Percentiles rank a stretch among this genome's conserved stretches.
phyloP scores from a whole-genome alignment of 345 rosid genomes.

The Viola odorata region DNA sequence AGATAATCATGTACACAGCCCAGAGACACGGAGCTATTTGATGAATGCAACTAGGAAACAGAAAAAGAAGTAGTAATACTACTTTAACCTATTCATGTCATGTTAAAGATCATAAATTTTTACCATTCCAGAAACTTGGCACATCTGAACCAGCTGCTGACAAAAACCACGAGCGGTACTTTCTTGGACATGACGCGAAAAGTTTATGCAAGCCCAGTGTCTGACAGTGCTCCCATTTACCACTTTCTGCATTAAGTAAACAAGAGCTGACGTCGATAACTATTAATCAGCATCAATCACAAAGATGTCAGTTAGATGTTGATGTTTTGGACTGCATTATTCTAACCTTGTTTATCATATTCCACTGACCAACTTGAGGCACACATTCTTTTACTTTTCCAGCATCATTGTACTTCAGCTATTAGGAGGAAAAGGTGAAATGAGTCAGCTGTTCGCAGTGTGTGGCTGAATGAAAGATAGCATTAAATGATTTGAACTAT shows the following conservation, averaged over 20 bases:
- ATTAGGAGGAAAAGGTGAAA: not conserved
- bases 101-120: not conserved
- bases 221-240: constrained; percentile 37
- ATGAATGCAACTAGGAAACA: not conserved
- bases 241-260: constrained; percentile 31
- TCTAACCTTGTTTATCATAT: constrained; percentile 44
- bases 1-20: not conserved
- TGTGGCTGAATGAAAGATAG: not conserved
- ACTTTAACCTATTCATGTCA: not conserved
- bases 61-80: no score
- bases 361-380: constrained; percentile 48
- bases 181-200: constrained; percentile 30
- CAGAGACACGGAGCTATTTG: not conserved
- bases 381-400: constrained; percentile 34
- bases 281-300: not conserved
- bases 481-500: not conserved
- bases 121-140: constrained; percentile 43
- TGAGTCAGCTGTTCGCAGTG: constrained; percentile 2
- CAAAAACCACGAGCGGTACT: constrained; percentile 29
- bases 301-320: not conserved
- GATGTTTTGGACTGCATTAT: not conserved
- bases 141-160: constrained; percentile 33
- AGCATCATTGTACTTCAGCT: constrained; percentile 38
- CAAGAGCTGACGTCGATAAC: not conserved
- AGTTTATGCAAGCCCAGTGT: constrained; percentile 43